Base-by-base conservation (phyloP, 2,329 filamentous ascomycete genomes). In the Cladosporium phlei region DNA sequence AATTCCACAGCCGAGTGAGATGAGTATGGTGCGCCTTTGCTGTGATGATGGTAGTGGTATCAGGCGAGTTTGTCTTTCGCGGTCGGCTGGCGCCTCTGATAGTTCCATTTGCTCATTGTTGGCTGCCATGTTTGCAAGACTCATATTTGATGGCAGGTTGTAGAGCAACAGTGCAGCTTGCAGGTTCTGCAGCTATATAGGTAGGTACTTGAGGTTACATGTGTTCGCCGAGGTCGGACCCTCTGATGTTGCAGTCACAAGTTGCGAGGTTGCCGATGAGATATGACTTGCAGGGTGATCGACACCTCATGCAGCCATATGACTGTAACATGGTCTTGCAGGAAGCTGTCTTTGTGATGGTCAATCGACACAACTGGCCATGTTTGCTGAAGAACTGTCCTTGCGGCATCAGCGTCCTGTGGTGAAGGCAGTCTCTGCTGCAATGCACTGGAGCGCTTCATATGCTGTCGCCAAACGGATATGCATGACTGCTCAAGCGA, bases 1-100 rank as follows among this genome's bases (percentile, higher is more conserved):
- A 11, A 77, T 52, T 12, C 68, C 66, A 32, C 66, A 71, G 17
- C 72, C 73, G 6, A 70, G 17, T 5, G 77, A 64, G 37, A 73
- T 66, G 10, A 51, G 37, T 2, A 50, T 54, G 52, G 5, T 57
- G 49, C 52, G 57, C 63, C 47, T 58, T 61, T 46, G 57, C 11
- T 42, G 54, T 22, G 53, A 53, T 47, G 43, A 44, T 12, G n/a
- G 3, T 17, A 5, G 19, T 16, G 7, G 12, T 10, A 11, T 9
- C 16, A 27, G 20, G 12, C 2, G 25, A 22, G 12, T 16, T 21
- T 22, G 38, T 19, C 27, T 16, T 22, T 14, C 38, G 9, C 21
- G 25, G 16, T 14, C 12, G 11, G 38, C 38, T 17, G 38, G 19
- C 25, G 25, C 11, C 12, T 14, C 35, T 38, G 35, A 16, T 16